Percentiles rank a stretch among this genome's conserved stretches.
Conservation (phyloP, 2,329 filamentous ascomycete genomes). For the Chaetomiaceae sp. region DNA sequence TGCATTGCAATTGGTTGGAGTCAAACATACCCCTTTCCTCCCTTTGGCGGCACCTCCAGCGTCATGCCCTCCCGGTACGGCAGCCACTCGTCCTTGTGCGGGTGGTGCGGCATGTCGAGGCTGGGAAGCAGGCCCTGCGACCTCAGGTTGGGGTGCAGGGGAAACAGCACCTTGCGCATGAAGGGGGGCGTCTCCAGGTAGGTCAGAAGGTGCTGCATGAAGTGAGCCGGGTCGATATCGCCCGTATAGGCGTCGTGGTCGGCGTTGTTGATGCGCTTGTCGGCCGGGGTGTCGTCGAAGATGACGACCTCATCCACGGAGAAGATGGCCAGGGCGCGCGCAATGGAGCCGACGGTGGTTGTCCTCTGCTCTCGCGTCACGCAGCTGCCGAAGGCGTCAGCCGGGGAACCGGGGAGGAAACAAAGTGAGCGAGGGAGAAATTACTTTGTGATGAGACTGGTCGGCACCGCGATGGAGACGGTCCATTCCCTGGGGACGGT, state of each 20-base stretch:
- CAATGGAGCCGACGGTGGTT: constrained; percentile 66
- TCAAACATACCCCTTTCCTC: constrained; percentile 35
- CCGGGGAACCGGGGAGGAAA: neutral
- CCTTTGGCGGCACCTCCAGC: constrained; percentile 39
- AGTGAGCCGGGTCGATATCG: constrained; percentile 71
- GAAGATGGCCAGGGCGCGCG: constrained; percentile 77
- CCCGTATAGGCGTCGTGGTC: constrained; percentile 58
- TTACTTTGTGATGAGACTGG: constrained; percentile 71
- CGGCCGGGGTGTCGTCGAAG: constrained; percentile 62
- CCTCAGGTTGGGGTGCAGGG: constrained; percentile 71
- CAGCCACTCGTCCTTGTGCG: constrained; percentile 71
- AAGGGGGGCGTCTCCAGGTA: constrained; percentile 84
- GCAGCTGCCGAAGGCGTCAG: constrained; percentile 44
- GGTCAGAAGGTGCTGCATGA: constrained; percentile 70
- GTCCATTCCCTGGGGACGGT: constrained; percentile 64
- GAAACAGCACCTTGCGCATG: constrained; percentile 70
- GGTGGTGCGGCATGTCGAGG: constrained; percentile 81
- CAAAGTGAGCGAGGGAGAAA: too few species aligned
- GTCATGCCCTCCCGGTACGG: constrained; percentile 75
- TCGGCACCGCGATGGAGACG: constrained; percentile 71
- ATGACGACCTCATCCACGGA: constrained; percentile 79
- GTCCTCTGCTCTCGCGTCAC: constrained; percentile 72
- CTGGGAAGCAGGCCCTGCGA: constrained; percentile 69
- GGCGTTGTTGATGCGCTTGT: constrained; percentile 42
- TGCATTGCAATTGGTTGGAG: neutral